Evolutionary conservation across 306 rosid genomes (phyloP).

Genomic region (Glycine soja): DNA sequence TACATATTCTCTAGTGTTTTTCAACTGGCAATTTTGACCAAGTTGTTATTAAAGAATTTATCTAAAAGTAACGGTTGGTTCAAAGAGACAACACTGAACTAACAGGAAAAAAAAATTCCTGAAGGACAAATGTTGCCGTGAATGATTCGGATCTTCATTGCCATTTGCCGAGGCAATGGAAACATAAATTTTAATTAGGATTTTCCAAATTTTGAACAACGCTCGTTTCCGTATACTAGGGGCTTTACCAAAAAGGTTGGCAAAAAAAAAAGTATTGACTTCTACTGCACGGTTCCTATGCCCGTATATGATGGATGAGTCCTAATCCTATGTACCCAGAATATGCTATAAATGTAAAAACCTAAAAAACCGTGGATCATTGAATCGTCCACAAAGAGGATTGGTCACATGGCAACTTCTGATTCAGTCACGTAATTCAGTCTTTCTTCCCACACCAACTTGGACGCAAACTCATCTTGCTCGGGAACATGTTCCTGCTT

Average conservation of each 20-base stretch:
- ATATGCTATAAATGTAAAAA: conserved; percentile 13
- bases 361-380: conserved; percentile 44
- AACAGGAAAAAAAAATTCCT: not conserved
- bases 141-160: not conserved
- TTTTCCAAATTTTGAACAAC: conserved; percentile 42
- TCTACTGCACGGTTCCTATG: conserved; percentile 47
- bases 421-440: conserved; percentile 70
- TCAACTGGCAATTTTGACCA: not conserved
- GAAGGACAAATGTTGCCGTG: not conserved
- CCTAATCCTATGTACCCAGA: conserved; percentile 59
- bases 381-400: conserved; percentile 21
- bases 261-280: conserved; percentile 31
- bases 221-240: conserved; percentile 31
- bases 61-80: not conserved
- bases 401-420: conserved; percentile 72
- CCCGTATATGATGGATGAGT: conserved; percentile 46
- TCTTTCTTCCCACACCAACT: conserved; percentile 97
- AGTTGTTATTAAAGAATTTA: conserved; percentile 8
- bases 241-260: conserved; percentile 34
- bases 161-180: conserved; percentile 19
- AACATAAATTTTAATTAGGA: conserved; percentile 30
- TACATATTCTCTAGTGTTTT: conserved; percentile 7
- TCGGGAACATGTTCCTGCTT: conserved; percentile 88
- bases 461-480: conserved; percentile 83
- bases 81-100: conserved; percentile 1